These are phyloP conservation scores for Paraphoma sp. DNA, from an alignment of 2,329 filamentous ascomycete species.

Conservation along the genomic window DNA sequence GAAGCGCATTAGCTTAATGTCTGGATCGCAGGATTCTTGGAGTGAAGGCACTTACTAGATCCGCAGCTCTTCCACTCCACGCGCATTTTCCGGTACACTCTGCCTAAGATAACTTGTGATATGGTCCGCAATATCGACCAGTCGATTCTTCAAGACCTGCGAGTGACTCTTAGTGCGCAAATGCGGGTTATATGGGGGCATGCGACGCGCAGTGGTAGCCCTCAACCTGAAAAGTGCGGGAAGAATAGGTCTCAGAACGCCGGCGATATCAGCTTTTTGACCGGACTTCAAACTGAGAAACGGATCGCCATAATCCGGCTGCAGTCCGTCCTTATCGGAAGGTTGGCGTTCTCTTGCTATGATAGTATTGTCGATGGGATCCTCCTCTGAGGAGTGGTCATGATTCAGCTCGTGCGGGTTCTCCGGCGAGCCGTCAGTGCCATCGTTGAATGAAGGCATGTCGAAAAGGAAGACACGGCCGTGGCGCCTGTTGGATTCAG, in stretches of 20 bases:
- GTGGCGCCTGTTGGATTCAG: too few relatives aligned
- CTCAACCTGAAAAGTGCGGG: constrained; percentile 15
- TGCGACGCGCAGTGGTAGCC: constrained; percentile 5
- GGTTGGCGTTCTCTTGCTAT: background rate
- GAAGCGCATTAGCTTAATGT: background rate
- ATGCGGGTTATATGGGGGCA: constrained; percentile 10
- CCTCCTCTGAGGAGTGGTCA: too few relatives aligned
- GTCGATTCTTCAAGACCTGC: constrained; percentile 19
- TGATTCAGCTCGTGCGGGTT: too few relatives aligned
- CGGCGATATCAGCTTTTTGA: background rate
- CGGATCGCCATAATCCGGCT: background rate
- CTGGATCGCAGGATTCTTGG: background rate
- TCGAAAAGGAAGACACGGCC: too few relatives aligned
- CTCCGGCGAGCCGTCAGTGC: too few relatives aligned
- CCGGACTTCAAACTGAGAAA: background rate
- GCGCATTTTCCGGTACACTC: background rate
- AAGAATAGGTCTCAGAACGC: constrained; percentile 12
- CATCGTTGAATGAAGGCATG: too few relatives aligned
- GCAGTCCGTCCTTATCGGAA: background rate
- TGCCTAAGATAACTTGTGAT: constrained; percentile 9
- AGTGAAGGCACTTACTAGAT: constrained; percentile 20
- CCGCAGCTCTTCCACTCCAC: background rate
- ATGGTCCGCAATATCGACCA: constrained; percentile 21
- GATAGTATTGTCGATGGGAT: too few relatives aligned
- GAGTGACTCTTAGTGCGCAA: constrained; percentile 12